A percentile compares a stretch with the other conserved stretches of the same genome.
These are phyloP conservation scores for Pseudopithomyces maydicus DNA, from an alignment of 2,329 filamentous ascomycete species.

Conservation along the genomic window DNA sequence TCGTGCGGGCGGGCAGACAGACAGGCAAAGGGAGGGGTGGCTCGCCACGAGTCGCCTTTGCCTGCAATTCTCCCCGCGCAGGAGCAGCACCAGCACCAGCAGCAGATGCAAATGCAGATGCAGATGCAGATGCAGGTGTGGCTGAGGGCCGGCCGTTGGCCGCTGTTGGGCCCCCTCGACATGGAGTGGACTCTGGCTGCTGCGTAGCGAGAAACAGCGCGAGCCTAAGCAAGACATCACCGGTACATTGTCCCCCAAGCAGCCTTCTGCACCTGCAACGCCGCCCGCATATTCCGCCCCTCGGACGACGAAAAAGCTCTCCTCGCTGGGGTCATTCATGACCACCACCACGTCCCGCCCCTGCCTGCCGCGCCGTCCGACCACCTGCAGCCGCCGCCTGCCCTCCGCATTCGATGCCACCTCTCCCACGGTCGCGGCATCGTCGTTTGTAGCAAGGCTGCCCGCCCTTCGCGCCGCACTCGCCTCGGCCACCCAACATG, in stretches of 20 bases:
- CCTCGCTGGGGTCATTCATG: slow-evolving; percentile 14
- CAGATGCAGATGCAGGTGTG: neutral
- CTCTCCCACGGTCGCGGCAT: slow-evolving; percentile 10
- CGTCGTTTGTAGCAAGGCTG: slow-evolving; percentile 4
- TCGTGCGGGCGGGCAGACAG: neutral
- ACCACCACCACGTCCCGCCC: slow-evolving; percentile 14
- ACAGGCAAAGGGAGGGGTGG: slow-evolving; percentile 4
- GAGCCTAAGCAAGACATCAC: neutral
- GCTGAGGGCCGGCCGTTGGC: neutral
- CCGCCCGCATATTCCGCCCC: slow-evolving; percentile 4
- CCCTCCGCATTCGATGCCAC: slow-evolving; percentile 13
- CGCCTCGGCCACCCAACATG: slow-evolving; percentile 11
- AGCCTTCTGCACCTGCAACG: neutral
- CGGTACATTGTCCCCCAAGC: neutral
- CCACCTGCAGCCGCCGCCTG: slow-evolving; percentile 12
- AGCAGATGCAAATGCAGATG: no score
- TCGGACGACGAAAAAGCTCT: slow-evolving; percentile 4
- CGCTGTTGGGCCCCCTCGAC: neutral
- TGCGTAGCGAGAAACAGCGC: neutral
- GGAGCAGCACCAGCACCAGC: no score
- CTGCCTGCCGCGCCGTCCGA: slow-evolving; percentile 9
- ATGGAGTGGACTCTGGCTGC: neutral
- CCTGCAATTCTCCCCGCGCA: slow-evolving; percentile 1
- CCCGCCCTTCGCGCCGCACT: slow-evolving; percentile 5
- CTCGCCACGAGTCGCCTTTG: neutral